Evolutionary conservation across 257 asterid genomes (phyloP).

Genomic region (Fraxinus anomala): DNA sequence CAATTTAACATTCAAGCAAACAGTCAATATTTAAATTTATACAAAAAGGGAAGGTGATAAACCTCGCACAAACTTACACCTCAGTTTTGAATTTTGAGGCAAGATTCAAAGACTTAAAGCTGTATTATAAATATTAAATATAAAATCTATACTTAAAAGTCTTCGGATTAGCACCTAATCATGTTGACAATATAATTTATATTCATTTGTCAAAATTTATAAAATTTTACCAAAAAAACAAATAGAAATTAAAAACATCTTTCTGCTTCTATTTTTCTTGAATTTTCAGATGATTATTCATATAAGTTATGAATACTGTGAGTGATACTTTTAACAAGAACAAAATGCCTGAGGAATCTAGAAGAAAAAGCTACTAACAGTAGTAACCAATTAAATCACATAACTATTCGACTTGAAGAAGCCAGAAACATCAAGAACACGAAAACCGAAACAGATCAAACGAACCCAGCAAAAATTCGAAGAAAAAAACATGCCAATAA

Average conservation of each 20-base stretch:
- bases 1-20: neutral
- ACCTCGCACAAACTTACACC: neutral
- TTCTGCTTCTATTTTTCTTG: neutral
- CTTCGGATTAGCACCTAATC: neutral
- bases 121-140: neutral
- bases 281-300: neutral
- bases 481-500: slow-evolving; percentile 7
- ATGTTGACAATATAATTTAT: neutral
- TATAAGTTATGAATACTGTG: neutral
- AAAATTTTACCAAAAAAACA: neutral
- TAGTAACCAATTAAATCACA: neutral
- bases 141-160: neutral
- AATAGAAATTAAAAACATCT: neutral
- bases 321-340: too few relatives aligned
- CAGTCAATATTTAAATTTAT: neutral
- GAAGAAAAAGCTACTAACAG: too few relatives aligned
- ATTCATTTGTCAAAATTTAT: neutral
- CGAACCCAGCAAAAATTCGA: neutral
- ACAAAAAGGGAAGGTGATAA: neutral
- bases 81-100: neutral
- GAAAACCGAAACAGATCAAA: neutral
- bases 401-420: neutral
- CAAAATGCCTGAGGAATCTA: too few relatives aligned
- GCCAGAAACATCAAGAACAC: neutral
- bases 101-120: neutral